Percentiles rank a stretch among this genome's conserved stretches.
Conservation (phyloP, 2,329 filamentous ascomycete genomes). For the Epichloe gansuensis region DNA sequence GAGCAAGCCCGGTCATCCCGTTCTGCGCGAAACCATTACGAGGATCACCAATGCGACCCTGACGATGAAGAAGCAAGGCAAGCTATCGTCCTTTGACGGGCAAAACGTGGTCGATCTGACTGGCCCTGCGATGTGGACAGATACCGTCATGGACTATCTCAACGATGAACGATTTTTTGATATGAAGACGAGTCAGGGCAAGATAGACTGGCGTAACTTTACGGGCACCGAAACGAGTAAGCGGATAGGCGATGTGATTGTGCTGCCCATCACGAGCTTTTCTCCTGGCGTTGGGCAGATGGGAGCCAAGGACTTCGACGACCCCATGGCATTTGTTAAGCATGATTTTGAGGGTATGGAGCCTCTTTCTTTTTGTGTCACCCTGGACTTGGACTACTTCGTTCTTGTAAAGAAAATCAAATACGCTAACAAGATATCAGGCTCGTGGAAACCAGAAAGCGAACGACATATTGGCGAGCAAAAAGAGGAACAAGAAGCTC, state of each 20-base stretch:
- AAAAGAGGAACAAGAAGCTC: conserved; percentile 7
- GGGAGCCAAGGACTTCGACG: conserved; percentile 75
- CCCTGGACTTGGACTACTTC: neutral
- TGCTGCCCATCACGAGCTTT: conserved; percentile 93
- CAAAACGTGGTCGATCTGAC: conserved; percentile 87
- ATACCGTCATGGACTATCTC: conserved; percentile 82
- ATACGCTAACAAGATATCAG: conserved; percentile 26
- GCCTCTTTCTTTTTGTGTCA: neutral
- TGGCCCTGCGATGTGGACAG: conserved; percentile 89
- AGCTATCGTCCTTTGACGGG: conserved; percentile 44
- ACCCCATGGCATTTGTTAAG: conserved; percentile 95
- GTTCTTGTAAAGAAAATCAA: conserved; percentile 5
- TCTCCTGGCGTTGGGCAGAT: conserved; percentile 90
- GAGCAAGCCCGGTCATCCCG: conserved; percentile 83
- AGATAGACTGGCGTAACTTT: conserved; percentile 79
- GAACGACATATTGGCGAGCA: conserved; percentile 54
- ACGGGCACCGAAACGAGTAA: conserved; percentile 73
- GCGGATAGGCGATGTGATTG: conserved; percentile 84
- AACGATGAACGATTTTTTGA: conserved; percentile 86
- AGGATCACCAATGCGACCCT: conserved; percentile 77
- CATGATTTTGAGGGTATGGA: conserved; percentile 83
- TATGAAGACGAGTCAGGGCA: conserved; percentile 53
- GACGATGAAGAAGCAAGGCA: conserved; percentile 53
- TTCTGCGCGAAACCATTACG: conserved; percentile 75
- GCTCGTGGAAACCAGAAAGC: conserved; percentile 63